Conservation (phyloP, 1,284 basidiomycete genomes). For the Puccinia coronata region DNA sequence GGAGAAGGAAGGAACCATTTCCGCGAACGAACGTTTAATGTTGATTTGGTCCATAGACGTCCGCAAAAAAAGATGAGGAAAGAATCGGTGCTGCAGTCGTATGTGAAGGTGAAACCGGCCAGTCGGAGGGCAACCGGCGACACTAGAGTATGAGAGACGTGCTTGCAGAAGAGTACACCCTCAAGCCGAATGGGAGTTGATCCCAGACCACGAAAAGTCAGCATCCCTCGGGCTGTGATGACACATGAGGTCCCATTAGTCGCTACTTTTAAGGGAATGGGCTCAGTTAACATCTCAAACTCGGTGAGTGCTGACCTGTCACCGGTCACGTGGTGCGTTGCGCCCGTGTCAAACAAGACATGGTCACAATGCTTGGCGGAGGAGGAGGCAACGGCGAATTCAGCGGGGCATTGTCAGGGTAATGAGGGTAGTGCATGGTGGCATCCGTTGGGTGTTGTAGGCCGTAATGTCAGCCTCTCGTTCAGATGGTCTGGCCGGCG, state of each 20-base stretch:
- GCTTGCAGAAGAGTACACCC: background rate
- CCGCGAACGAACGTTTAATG: background rate
- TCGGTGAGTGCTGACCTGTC: background rate
- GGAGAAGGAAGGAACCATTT: background rate
- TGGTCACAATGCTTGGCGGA: background rate
- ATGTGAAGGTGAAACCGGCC: background rate
- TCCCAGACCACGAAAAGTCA: constrained; percentile 3
- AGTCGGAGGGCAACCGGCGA: background rate
- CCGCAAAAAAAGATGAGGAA: background rate
- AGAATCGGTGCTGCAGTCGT: background rate
- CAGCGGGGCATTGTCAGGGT: no score
- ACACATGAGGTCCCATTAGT: background rate
- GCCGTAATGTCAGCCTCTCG: background rate
- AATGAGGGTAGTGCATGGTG: no score
- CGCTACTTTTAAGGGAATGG: background rate
- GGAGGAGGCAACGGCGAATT: background rate
- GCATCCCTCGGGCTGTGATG: background rate
- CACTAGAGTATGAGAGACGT: background rate
- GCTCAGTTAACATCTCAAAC: background rate
- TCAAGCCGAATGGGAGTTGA: background rate
- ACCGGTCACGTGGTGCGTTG: constrained; percentile 29
- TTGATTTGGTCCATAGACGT: background rate
- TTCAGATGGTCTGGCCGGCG: background rate
- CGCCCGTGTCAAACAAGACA: constrained; percentile 15
- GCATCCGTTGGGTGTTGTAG: no score